Evolutionary conservation across 2,329 filamentous ascomycete species (phyloP).

Genomic region (Phaeomoniella chlamydospora): DNA sequence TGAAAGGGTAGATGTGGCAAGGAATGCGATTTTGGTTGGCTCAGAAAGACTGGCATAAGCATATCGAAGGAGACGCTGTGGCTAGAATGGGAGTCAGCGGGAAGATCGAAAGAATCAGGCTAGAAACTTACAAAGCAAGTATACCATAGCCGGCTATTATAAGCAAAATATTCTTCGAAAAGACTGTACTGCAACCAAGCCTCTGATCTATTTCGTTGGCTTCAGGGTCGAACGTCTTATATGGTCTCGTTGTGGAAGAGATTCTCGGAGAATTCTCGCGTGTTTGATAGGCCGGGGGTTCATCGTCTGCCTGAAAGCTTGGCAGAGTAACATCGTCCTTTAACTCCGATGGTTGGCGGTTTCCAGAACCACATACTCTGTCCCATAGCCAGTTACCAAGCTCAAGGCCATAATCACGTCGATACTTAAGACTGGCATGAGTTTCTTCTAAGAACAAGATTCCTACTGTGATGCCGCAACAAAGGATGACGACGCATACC

Average conservation of each 20-base stretch:
- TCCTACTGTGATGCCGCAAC: slow-evolving; percentile 62
- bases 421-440: slow-evolving; percentile 64
- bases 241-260: slow-evolving; percentile 15
- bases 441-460: slow-evolving; percentile 89
- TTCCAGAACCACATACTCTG: slow-evolving; percentile 24
- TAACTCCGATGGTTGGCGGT: slow-evolving; percentile 42
- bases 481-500: slow-evolving; percentile 69
- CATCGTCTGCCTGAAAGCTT: slow-evolving; percentile 36
- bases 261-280: slow-evolving; percentile 39
- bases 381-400: slow-evolving; percentile 34
- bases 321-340: not conserved
- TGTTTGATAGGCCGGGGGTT: slow-evolving; percentile 54
- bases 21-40: slow-evolving; percentile 40
- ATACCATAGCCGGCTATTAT: slow-evolving; percentile 56
- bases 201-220: slow-evolving; percentile 13
- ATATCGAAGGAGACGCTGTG: slow-evolving; percentile 97
- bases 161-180: slow-evolving; percentile 64
- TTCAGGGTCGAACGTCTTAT: slow-evolving; percentile 18
- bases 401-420: slow-evolving; percentile 62
- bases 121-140: slow-evolving; percentile 61
- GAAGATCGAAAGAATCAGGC: slow-evolving; percentile 8
- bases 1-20: slow-evolving; percentile 61
- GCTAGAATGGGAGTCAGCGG: slow-evolving; percentile 32
- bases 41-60: slow-evolving; percentile 82
- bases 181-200: slow-evolving; percentile 42